Base-by-base conservation (phyloP, 352 stramenopile species). In the Phytopythium vexans region DNA sequence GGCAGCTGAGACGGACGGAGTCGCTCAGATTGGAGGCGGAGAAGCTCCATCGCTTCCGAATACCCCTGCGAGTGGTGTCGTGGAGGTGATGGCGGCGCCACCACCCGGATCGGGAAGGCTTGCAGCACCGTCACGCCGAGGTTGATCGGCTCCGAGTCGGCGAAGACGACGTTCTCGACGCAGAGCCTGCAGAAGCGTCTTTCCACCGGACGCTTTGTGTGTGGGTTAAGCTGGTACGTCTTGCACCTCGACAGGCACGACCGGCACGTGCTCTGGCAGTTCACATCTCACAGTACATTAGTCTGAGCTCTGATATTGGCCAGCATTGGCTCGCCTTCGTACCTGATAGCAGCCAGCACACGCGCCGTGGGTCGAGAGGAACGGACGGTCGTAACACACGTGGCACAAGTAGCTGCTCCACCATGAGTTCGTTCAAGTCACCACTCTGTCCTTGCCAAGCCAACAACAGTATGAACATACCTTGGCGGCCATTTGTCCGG, bases 311-410 rank as follows among this genome's bases (percentile, higher is more conserved):
- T 27, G 21, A 27, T 27, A 27, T 27, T 27, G 21, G 21, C 21
- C 2, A 27, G 21, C 21, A 27, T 1, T 27, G 21, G 21, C 21
- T 27, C 21, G 21, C 21, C 21, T 27, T 27, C 43, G 27, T 36
- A 75, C 66, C 62, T 75, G 67, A 9, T 64, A 63, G 35, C 70
- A 80, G 1, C 60, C 68, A 34, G 64, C 50, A 36, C 70, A 80
- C 16, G 53, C 38, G 0, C 54, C 57, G 36, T 76, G 58, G 34
- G 51, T 65, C 32, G 41, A 56, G 36, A 68, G 56, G 41, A 56
- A 72, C 14, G 52, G 58, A 40, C 45, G 62, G 36, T 35, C 58
- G 33, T 43, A 47, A 37, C 69, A 78, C 41, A 78, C 47, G 44
- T 81, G 64, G 33, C 71, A 81, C 34, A 37, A 51, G 14, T 54